Base-by-base conservation (phyloP, 148 eudicot genomes). In the Fagopyrum esculentum region DNA sequence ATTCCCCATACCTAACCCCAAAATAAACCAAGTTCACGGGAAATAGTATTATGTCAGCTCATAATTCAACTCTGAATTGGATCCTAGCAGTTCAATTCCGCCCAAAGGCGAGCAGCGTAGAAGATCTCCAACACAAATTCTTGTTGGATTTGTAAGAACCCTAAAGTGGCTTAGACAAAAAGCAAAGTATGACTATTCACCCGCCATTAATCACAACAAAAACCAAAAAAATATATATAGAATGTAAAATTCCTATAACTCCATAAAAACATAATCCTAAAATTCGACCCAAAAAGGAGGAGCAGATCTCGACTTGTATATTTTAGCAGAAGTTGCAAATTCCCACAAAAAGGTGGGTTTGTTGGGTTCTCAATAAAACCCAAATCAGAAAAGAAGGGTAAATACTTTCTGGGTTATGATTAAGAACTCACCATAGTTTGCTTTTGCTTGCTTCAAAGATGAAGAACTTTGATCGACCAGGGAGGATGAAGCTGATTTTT, bases 51-150 rank as follows among this genome's bases (percentile, higher is more conserved):
- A 22, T 22, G 26, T 22, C 26, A 7, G 16, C 64, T 17, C 26
- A 35, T 63, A 30, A 63, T 63, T 30, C 45, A 64, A 35, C 70
- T 64, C 45, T n/a, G 8, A 35, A 64, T 12, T 64, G 5, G 68
- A 16, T 66, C 71, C 71, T 13, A 63, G 12, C 11, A 59, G 35
- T 59, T 22, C 45, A 30, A 29, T 9, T 63, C 45, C 45, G 12
- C 35, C 16, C 10, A 63, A 63, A 44, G 35, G 69, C 16, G 16
- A 15, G 44, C 43, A 22, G 63, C 69, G 11, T 22, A 64, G 70
- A 64, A 40, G 70, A 7, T 66, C 71, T 35, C 47, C 40, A 66
- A 66, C 69, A 66, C 47, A 66, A 9, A 59, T 55, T n/a, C 71
- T 9, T 17, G 40, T 13, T 5, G 47, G 71, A 35, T 35, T 35